Percentiles rank a stretch among this genome's conserved stretches.
These are phyloP conservation scores for Mesembryanthemum crystallinum DNA, from an alignment of 148 eudicot species.

Conservation along the genomic window DNA sequence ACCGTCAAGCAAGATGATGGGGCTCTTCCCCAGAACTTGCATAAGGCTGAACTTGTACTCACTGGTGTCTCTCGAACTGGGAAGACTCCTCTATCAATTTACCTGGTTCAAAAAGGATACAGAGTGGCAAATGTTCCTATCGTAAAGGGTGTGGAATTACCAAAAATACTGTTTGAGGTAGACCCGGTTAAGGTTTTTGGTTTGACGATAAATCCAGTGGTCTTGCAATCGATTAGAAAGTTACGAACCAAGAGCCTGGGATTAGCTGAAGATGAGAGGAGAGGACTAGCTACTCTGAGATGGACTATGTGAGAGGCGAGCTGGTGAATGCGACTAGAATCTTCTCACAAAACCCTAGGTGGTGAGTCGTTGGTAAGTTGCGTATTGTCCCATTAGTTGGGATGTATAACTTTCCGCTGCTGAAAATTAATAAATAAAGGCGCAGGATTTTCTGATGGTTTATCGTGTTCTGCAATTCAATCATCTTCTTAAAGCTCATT, in stretches of 20 bases:
- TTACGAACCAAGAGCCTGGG: slow-evolving; percentile 83
- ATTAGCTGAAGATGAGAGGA: slow-evolving; percentile 38
- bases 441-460: neutral
- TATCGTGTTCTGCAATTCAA: neutral
- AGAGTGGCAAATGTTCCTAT: slow-evolving; percentile 93
- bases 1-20: slow-evolving; percentile 98
- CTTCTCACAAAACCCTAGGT: slow-evolving; percentile 71
- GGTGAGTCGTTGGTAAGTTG: slow-evolving; percentile 91
- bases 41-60: slow-evolving; percentile 73
- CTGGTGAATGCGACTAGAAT: slow-evolving; percentile 62
- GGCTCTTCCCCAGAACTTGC: slow-evolving; percentile 73
- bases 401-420: slow-evolving; percentile 1
- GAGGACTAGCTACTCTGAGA: slow-evolving; percentile 57
- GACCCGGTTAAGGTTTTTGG: slow-evolving; percentile 77
- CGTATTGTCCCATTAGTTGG: neutral
- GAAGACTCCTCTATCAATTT: slow-evolving; percentile 86
- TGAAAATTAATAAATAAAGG: neutral
- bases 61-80: slow-evolving; percentile 92
- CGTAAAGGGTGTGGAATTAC: slow-evolving; percentile 63
- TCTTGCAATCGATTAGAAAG: slow-evolving; percentile 70
- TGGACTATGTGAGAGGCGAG: slow-evolving; percentile 74
- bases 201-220: slow-evolving; percentile 70
- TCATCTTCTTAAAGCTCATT: neutral
- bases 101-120: slow-evolving; percentile 85
- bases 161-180: slow-evolving; percentile 60